Percentiles rank a stretch among this genome's conserved stretches.
These are phyloP conservation scores for Calonectria pteridis DNA, from an alignment of 2,329 filamentous ascomycete species.

Conservation along the genomic window DNA sequence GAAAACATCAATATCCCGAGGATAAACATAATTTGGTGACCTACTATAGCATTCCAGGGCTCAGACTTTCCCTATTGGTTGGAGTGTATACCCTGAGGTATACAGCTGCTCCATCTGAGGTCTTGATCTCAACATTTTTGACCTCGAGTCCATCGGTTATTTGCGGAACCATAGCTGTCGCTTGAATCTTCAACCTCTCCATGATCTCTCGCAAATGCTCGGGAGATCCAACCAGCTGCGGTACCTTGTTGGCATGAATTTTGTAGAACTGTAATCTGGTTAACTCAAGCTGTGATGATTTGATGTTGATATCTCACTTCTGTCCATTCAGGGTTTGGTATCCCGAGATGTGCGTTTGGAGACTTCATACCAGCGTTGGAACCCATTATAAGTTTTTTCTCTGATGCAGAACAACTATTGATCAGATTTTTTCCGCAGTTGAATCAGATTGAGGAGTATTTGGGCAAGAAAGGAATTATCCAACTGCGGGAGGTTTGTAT, in stretches of 20 bases:
- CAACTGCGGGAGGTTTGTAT: not conserved
- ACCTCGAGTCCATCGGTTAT: not conserved
- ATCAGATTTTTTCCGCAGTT: not conserved
- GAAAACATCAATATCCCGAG: not conserved
- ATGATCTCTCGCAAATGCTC: conserved; percentile 6
- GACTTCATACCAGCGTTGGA: not conserved
- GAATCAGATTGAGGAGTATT: not conserved
- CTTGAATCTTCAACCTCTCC: conserved; percentile 4
- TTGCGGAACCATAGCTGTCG: not conserved
- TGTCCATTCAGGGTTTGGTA: conserved; percentile 4
- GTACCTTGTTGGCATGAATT: not conserved
- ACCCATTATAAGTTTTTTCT: not conserved
- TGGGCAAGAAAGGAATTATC: not conserved
- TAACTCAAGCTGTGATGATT: not conserved
- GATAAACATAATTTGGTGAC: not conserved
- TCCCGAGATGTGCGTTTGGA: not conserved
- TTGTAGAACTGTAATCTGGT: not conserved
- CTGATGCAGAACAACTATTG: too few species aligned
- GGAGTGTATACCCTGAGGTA: not conserved
- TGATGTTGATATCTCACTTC: not conserved
- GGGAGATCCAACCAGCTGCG: not conserved
- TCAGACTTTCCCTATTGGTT: not conserved
- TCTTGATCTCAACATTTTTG: not conserved
- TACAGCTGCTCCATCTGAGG: not conserved
- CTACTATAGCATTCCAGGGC: not conserved